phyloP scores from a whole-genome alignment of 768 basidiomycete genomes.

The Xerocomellus chrysenteron region DNA sequence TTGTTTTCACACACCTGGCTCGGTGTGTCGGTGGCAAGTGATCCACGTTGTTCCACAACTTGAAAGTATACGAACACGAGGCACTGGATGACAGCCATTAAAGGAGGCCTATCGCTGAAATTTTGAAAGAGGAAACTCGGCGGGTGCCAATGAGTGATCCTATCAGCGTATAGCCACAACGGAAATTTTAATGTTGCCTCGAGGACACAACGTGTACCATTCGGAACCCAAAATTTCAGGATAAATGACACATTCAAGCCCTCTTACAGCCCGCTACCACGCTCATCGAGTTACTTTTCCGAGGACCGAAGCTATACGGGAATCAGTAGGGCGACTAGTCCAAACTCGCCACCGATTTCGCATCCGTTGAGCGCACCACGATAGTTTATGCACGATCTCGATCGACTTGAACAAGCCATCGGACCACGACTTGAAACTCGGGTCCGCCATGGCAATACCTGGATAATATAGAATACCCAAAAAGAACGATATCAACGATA shows the following conservation, averaged over 20 bases:
- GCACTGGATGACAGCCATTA: background rate
- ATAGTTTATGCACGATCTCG: background rate
- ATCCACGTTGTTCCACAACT: slow-evolving; percentile 4
- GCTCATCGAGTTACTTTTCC: background rate
- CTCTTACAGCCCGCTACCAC: background rate
- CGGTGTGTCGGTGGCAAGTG: background rate
- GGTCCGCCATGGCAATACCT: background rate
- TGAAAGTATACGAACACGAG: slow-evolving; percentile 7
- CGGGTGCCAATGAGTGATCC: background rate
- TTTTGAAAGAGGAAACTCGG: background rate
- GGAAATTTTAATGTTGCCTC: slow-evolving; percentile 13
- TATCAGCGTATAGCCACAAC: slow-evolving; percentile 17
- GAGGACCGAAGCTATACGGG: background rate
- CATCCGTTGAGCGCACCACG: background rate
- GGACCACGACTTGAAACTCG: no score
- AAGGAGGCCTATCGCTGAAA: background rate
- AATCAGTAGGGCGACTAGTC: background rate
- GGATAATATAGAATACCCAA: background rate
- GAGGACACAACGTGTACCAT: slow-evolving; percentile 19
- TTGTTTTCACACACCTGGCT: slow-evolving; percentile 3
- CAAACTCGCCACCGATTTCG: background rate
- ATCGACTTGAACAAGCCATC: background rate
- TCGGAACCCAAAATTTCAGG: background rate
- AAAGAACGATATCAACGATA: no score
- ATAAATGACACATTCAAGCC: background rate